Conservation (phyloP, 2,329 filamentous ascomycete species). For the Volutella citrinella region DNA sequence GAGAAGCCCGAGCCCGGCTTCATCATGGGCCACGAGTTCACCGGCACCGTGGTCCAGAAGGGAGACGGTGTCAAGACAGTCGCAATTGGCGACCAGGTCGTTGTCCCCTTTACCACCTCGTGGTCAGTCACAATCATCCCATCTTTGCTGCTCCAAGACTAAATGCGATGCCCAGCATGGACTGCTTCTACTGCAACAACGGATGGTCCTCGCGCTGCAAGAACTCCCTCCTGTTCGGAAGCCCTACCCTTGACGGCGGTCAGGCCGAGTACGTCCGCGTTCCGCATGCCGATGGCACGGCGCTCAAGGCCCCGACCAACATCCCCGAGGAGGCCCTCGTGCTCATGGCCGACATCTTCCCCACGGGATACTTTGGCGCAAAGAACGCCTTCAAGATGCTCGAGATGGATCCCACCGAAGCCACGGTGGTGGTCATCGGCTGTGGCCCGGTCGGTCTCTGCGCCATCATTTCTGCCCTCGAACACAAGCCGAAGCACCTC, state of each 20-base stretch:
- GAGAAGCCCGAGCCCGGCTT: not conserved
- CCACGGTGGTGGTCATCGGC: constrained; percentile 76
- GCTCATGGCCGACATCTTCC: constrained; percentile 92
- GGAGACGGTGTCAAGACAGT: constrained; percentile 68
- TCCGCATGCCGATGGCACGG: constrained; percentile 76
- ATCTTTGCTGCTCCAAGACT: too few species aligned
- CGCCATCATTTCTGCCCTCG: constrained; percentile 73
- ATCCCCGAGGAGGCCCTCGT: constrained; percentile 74
- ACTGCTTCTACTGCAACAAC: constrained; percentile 82
- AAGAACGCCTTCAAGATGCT: constrained; percentile 71
- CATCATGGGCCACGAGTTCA: constrained; percentile 59
- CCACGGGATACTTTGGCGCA: constrained; percentile 81
- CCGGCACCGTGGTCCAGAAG: constrained; percentile 67
- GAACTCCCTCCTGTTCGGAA: constrained; percentile 69
- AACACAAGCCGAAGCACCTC: constrained; percentile 70
- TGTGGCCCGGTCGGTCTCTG: constrained; percentile 86
- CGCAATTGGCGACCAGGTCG: constrained; percentile 72
- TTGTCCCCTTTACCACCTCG: constrained; percentile 79
- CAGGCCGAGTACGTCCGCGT: constrained; percentile 83
- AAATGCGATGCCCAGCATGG: too few species aligned
- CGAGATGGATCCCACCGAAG: constrained; percentile 33
- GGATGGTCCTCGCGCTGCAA: constrained; percentile 76
- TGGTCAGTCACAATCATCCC: constrained; percentile 50
- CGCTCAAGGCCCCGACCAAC: constrained; percentile 64
- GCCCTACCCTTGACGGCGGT: constrained; percentile 65